Base-by-base conservation (phyloP, 257 asterid species). In the Solanum dulcamara region DNA sequence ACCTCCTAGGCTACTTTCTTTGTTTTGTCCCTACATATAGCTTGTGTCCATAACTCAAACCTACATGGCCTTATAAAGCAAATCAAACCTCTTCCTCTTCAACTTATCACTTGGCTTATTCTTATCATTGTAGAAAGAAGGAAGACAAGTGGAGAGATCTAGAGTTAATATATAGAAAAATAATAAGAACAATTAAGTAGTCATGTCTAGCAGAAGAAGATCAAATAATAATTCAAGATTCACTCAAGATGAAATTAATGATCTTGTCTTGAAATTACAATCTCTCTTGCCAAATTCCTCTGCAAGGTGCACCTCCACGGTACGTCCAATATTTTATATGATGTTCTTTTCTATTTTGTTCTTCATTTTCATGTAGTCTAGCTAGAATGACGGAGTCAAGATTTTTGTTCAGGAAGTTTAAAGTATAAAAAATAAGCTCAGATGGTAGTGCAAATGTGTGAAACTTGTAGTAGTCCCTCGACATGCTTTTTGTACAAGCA, bases 251-350 rank as follows among this genome's bases (percentile, higher is more conserved):
- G 97, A 94, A 92, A 60, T 90, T n/a, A 88, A 88, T 80, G 87
- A 87, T 81, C 93, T 94, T 85, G 85, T 93, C 83, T 81, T 83
- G 60, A 92, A 89, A 86, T 89, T 94, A 55, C 97, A 92, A 28
- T 74, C 90, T 50, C 84, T 91, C 86, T 86, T 94, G 87, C 94
- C 97, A 5, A 81, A 87, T 82, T 85, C 94, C 28, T 71, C 80
- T 72, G 88, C 97, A 71, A 85, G 86, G 59, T 85, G 86, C 77
- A 80, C 80, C 55, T n/a, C 72, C 85, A 93, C 89, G 93, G 97
- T 94, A 81, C n/a, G 51, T 38, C 53, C 22, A 30, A 15, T 66
- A n/a, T 6, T 37, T 5, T 82, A 32, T 15, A 7, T 4, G 14
- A 14, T 32, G 1, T 18, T 62, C n/a, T 68, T 37, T 38, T 83